Evolutionary conservation across 352 stramenopile genomes (phyloP).

Genomic region (Stramenopiles sp.): DNA sequence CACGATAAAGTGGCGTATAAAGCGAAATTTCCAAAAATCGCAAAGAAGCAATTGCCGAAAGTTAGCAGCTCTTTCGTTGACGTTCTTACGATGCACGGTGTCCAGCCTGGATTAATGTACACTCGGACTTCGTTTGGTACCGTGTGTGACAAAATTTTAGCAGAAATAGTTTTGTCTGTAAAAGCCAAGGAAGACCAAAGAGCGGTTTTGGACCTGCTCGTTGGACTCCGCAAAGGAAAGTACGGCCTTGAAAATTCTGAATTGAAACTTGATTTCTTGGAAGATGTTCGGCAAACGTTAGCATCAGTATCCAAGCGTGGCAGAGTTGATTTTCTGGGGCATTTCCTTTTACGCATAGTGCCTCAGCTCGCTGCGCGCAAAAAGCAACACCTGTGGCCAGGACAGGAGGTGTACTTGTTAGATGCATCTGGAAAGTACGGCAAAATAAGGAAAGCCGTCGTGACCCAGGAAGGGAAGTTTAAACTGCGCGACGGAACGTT

Average conservation of each 20-base stretch:
- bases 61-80: background rate
- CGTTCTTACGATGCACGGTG: no score
- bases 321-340: background rate
- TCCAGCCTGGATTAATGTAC: no score
- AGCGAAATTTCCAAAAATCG: background rate
- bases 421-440: background rate
- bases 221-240: background rate
- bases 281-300: background rate
- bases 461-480: background rate
- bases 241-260: background rate
- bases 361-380: background rate
- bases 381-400: background rate
- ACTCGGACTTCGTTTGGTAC: background rate
- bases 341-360: background rate
- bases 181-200: background rate
- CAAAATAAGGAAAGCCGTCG: background rate
- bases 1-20: background rate
- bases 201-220: background rate
- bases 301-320: background rate
- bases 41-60: background rate
- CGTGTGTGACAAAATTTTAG: background rate
- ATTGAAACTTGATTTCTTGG: background rate
- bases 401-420: background rate
- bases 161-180: background rate
- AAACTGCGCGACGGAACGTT: background rate